Base-by-base conservation (phyloP, 2,329 filamentous ascomycete species). In the Furcasterigmium furcatum region DNA sequence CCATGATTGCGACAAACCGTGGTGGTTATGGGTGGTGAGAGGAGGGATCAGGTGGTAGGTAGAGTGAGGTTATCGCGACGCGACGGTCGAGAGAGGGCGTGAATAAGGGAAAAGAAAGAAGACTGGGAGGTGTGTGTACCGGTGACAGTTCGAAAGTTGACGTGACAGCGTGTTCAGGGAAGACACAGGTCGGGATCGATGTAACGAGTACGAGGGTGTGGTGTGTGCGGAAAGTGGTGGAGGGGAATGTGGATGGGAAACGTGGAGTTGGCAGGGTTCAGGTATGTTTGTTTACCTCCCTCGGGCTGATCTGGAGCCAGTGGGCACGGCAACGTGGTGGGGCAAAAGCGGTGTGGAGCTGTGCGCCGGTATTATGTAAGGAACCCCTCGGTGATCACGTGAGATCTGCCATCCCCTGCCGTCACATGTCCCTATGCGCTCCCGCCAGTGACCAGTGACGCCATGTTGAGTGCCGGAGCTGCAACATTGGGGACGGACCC, bases 1-100 rank as follows among this genome's bases (percentile, higher is more conserved):
- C 59, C 52, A 65, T 62, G 52, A 58, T 58, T 46, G 59, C 60
- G 50, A 63, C 55, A 43, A 27, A 25, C 43, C 38, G 13, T 21
- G 20, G 21, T 35, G 18, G 18, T 16, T 13, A 20, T 36, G 36
- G n/a, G n/a, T n/a, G n/a, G n/a, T n/a, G n/a, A n/a, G n/a, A n/a
- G n/a, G n/a, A n/a, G n/a, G n/a, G n/a, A 25, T 29, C 22, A 14
- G 20, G 8, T 9, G 22, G 9, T 6, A 38, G 41, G 35, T 2
- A 29, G 36, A 30, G 29, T 3, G 30, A 41, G 25, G 38, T 27
- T 35, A 44, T 10, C 13, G 13, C 24, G n/a, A 38, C 16, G 9
- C 14, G 34, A 36, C 7, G 34, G 34, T 36, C 19, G 9, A 18
- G 34, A 7, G 12, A 18, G 34, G 18, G 19, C n/a, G 18, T 6